Evolutionary conservation across 208 protist genomes (phyloP).

Genomic region (Sergeia podlipaevii): DNA sequence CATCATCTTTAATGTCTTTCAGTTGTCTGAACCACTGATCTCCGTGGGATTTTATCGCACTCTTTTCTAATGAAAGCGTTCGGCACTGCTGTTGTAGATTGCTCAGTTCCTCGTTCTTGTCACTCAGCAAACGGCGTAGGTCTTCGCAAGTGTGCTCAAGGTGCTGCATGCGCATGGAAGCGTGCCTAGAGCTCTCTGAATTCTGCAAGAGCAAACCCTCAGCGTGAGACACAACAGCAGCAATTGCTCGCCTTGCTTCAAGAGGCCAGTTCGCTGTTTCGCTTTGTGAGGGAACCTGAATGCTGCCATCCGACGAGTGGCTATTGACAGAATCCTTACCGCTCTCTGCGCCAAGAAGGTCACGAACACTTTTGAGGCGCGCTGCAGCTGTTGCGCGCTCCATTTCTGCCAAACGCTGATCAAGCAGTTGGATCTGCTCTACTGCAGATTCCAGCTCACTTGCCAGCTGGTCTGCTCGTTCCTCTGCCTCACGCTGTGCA

Average conservation of each 20-base stretch:
- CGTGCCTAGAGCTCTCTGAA: constrained; percentile 39
- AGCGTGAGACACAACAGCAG: constrained; percentile 35
- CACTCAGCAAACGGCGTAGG: constrained; percentile 27
- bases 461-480: constrained; percentile 38
- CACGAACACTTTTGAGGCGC: constrained; percentile 24
- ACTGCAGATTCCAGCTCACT: constrained; percentile 65
- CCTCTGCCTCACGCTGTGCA: constrained; percentile 64
- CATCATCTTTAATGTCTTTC: constrained; percentile 56
- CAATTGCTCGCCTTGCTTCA: constrained; percentile 37
- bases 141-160: constrained; percentile 37
- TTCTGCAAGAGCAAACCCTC: constrained; percentile 52
- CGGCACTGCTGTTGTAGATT: constrained; percentile 27
- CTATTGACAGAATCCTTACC: not conserved
- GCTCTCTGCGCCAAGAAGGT: constrained; percentile 2
- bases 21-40: constrained; percentile 43
- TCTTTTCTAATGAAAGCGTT: constrained; percentile 35
- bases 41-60: constrained; percentile 17
- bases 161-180: constrained; percentile 39
- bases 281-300: constrained; percentile 2
- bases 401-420: constrained; percentile 67
- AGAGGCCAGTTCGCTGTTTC: constrained; percentile 40
- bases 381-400: constrained; percentile 39
- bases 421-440: constrained; percentile 70
- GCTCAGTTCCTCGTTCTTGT: constrained; percentile 22
- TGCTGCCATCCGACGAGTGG: not conserved